phyloP scores from a whole-genome alignment of 495 filamentous ascomycete species.

The Parathielavia hyrcaniae region DNA sequence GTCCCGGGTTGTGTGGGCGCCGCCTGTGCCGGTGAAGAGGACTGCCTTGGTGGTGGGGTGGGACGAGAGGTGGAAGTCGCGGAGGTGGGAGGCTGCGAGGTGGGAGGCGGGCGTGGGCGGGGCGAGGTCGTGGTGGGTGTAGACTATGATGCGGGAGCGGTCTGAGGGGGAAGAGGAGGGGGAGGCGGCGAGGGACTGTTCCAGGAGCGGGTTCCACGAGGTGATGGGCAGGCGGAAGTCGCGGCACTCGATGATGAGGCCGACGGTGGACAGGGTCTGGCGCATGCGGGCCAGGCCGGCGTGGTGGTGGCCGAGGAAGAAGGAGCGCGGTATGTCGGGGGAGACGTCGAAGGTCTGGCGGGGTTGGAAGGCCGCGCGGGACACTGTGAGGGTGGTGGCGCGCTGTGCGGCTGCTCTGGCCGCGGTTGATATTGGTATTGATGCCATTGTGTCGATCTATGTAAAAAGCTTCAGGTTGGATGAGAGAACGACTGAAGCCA shows the following conservation, averaged over 20 bases:
- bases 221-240: constrained; percentile 87
- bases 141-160: constrained; percentile 71
- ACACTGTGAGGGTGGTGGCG: constrained; percentile 21
- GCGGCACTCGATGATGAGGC: constrained; percentile 89
- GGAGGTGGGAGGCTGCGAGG: constrained; percentile 15
- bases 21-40: constrained; percentile 53
- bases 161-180: constrained; percentile 34
- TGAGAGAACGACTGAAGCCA: too few species aligned
- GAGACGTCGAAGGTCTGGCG: constrained; percentile 61
- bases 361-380: constrained; percentile 57
- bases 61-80: constrained; percentile 24
- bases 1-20: neutral
- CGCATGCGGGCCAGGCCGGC: constrained; percentile 82
- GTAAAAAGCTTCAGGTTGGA: neutral
- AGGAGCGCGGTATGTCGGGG: constrained; percentile 70
- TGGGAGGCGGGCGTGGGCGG: constrained; percentile 9
- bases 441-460: constrained; percentile 11
- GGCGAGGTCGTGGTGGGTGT: constrained; percentile 83
- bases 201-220: constrained; percentile 86
- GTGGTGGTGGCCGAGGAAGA: constrained; percentile 93
- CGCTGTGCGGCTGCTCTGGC: constrained; percentile 16
- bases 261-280: constrained; percentile 68
- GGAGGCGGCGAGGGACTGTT: constrained; percentile 57
- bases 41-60: constrained; percentile 36
- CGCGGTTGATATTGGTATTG: constrained; percentile 9